phyloP scores from a whole-genome alignment of 257 asterid genomes.

The Fraxinus quadrangulata region DNA sequence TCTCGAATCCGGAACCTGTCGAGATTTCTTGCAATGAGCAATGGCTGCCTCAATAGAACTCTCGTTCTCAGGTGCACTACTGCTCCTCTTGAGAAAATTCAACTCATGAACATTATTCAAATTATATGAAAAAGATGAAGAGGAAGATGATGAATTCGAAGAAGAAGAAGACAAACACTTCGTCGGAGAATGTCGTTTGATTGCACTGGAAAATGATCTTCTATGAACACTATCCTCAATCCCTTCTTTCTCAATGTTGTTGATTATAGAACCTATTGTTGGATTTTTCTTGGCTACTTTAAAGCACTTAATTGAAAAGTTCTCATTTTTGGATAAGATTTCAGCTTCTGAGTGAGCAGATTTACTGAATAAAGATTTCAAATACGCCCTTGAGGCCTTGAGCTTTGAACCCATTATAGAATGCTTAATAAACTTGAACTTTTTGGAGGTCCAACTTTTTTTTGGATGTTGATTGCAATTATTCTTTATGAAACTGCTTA shows the following conservation, averaged over 20 bases:
- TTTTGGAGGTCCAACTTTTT: conserved; percentile 54
- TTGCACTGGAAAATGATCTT: conserved; percentile 73
- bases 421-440: conserved; percentile 39
- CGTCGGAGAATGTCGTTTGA: conserved; percentile 60
- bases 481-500: conserved; percentile 40
- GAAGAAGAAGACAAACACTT: conserved; percentile 50
- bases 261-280: conserved; percentile 36
- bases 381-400: conserved; percentile 40
- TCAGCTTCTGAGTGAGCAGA: conserved; percentile 30
- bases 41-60: conserved; percentile 79
- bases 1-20: conserved; percentile 31
- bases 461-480: conserved; percentile 17
- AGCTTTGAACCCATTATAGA: conserved; percentile 40
- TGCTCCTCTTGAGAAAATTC: conserved; percentile 55
- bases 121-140: conserved; percentile 58
- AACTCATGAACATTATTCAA: conserved; percentile 46
- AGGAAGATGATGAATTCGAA: conserved; percentile 37
- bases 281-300: not conserved
- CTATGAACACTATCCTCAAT: conserved; percentile 43
- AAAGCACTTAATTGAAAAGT: not conserved
- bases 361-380: conserved; percentile 42
- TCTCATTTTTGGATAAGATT: not conserved
- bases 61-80: conserved; percentile 70
- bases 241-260: conserved; percentile 38
- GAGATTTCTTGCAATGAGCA: conserved; percentile 82